Percentiles rank a stretch among this genome's conserved stretches.
Evolutionary conservation across 805 yeast genomes (phyloP).

Genomic region (Metschnikowia sp.): DNA sequence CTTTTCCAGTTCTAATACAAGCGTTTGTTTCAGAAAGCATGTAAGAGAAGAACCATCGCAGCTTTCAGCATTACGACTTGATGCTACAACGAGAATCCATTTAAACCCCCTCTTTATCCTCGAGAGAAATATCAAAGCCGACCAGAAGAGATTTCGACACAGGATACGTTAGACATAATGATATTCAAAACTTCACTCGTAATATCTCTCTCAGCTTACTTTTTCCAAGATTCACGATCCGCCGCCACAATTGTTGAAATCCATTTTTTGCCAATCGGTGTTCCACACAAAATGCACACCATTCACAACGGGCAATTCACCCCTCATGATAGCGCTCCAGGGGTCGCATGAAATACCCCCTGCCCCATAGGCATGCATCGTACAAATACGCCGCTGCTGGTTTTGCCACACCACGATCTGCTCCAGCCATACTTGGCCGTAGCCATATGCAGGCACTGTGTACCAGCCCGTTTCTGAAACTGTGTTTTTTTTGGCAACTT

Average conservation of each 20-base stretch:
- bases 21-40: no score
- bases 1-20: no score
- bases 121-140: no score
- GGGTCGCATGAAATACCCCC: slow-evolving; percentile 1
- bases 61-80: no score
- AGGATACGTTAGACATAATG: no score
- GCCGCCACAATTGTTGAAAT: neutral
- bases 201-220: no score
- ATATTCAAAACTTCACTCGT: no score
- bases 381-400: neutral
- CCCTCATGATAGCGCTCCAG: slow-evolving; percentile 1
- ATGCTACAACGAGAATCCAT: no score
- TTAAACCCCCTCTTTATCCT: no score
- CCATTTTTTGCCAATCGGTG: neutral
- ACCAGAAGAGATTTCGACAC: no score
- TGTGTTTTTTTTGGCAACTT: neutral
- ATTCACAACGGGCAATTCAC: neutral
- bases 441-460: slow-evolving; percentile 1
- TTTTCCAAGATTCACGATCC: neutral
- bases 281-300: slow-evolving; percentile 1
- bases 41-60: no score
- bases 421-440: slow-evolving; percentile 4
- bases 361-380: neutral
- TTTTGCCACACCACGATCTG: slow-evolving; percentile 1
- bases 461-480: neutral